These are phyloP conservation scores for Backusella parvicylindrica DNA, from an alignment of 192 early-diverging fungal species.

Conservation along the genomic window DNA sequence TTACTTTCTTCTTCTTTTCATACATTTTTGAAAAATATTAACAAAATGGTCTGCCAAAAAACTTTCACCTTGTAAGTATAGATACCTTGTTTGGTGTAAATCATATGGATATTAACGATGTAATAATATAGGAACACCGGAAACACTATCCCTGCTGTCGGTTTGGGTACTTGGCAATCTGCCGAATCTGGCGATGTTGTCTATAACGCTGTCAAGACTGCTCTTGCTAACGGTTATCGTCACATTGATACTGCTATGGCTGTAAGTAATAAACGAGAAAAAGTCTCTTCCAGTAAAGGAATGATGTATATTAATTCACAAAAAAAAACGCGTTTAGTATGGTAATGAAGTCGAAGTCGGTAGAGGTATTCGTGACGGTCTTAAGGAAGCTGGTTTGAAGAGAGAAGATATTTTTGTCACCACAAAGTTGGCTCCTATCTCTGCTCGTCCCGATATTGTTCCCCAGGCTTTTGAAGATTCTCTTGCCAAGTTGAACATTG, in stretches of 20 bases:
- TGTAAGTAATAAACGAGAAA: constrained; percentile 8
- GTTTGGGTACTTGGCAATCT: constrained; percentile 57
- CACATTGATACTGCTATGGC: constrained; percentile 54
- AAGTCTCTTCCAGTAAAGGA: background rate
- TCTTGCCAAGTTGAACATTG: constrained; percentile 65
- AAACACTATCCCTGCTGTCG: constrained; percentile 51
- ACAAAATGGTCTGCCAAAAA: constrained; percentile 3
- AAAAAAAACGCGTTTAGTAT: constrained; percentile 37
- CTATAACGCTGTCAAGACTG: constrained; percentile 61
- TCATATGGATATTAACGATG: background rate
- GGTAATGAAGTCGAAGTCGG: constrained; percentile 83
- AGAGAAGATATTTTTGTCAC: constrained; percentile 78
- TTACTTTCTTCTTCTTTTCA: background rate
- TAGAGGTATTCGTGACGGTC: constrained; percentile 56
- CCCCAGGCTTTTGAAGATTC: constrained; percentile 57
- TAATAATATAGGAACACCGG: constrained; percentile 47
- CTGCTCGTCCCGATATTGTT: constrained; percentile 56
- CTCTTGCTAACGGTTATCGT: constrained; percentile 64
- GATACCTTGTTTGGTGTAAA: background rate
- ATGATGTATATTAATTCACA: background rate
- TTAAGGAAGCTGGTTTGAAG: constrained; percentile 37
- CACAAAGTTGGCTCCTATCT: constrained; percentile 61
- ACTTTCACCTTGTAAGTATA: constrained; percentile 8
- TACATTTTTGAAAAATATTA: background rate
- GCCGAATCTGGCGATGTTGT: constrained; percentile 39